Conservation (phyloP, 768 basidiomycete species). For the Boletus barrowsii region DNA sequence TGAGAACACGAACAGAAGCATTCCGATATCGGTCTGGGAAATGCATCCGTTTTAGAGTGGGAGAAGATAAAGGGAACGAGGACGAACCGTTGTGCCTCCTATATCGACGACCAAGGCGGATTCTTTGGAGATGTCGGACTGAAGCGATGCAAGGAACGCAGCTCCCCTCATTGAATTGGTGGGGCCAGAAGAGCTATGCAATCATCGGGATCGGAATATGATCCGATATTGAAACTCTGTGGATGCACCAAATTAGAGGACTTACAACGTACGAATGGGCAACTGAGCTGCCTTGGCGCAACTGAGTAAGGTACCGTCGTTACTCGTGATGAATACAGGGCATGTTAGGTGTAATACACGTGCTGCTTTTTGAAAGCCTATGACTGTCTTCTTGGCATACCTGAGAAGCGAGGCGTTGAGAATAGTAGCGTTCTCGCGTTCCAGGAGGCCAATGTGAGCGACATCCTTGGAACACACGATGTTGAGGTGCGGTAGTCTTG, state of each 20-base stretch:
- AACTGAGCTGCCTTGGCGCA: constrained; percentile 49
- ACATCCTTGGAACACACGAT: constrained; percentile 57
- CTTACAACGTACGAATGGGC: constrained; percentile 57
- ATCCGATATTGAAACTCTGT: constrained; percentile 7
- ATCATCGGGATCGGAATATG: constrained; percentile 7
- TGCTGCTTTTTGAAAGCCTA: constrained; percentile 51
- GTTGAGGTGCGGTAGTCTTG: constrained; percentile 39
- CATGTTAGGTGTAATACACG: constrained; percentile 44
- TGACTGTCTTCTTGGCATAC: constrained; percentile 55
- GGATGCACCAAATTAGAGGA: constrained; percentile 10
- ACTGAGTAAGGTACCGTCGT: constrained; percentile 54
- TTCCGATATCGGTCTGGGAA: constrained; percentile 53
- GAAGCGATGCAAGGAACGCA: constrained; percentile 51
- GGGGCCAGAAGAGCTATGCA: constrained; percentile 44
- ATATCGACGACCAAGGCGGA: constrained; percentile 57
- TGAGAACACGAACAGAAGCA: constrained; percentile 39
- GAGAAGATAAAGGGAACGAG: constrained; percentile 4
- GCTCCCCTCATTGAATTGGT: constrained; percentile 74
- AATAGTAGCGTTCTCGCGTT: constrained; percentile 67
- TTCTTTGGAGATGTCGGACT: constrained; percentile 32
- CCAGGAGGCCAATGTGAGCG: constrained; percentile 56
- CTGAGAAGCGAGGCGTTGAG: constrained; percentile 61
- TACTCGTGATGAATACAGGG: constrained; percentile 57
- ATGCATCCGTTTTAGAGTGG: constrained; percentile 11
- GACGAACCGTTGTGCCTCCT: constrained; percentile 55